These are phyloP conservation scores for Wickerhamomyces alni DNA, from an alignment of 805 yeast species.

Conservation along the genomic window DNA sequence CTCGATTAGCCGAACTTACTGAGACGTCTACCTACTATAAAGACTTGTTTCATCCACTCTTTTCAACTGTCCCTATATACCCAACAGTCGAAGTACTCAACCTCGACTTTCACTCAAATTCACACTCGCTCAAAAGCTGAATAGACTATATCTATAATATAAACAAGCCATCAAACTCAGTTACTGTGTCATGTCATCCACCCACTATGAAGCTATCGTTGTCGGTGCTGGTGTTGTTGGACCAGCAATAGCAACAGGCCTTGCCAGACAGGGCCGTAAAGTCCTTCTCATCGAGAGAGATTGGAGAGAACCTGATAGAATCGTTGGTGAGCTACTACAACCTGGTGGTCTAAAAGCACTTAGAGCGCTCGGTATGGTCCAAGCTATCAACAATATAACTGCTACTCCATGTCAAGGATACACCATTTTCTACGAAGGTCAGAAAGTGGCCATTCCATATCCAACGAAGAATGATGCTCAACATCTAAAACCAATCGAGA, in stretches of 20 bases:
- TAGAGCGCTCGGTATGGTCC: conserved; percentile 74
- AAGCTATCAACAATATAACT: conserved; percentile 66
- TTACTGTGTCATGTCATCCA: not conserved
- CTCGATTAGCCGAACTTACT: too few relatives aligned
- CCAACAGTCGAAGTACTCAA: too few relatives aligned
- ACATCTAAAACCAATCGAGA: conserved; percentile 44
- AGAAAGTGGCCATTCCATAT: conserved; percentile 58
- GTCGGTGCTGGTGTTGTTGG: conserved; percentile 99
- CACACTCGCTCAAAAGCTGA: too few relatives aligned
- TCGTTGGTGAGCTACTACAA: conserved; percentile 95
- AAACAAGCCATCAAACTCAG: too few relatives aligned
- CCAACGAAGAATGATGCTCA: conserved; percentile 53
- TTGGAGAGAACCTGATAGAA: conserved; percentile 89
- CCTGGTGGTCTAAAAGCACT: conserved; percentile 93
- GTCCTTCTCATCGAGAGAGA: conserved; percentile 79
- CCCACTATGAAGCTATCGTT: conserved; percentile 69
- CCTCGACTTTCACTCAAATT: too few relatives aligned
- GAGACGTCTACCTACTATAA: too few relatives aligned
- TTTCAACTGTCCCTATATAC: too few relatives aligned
- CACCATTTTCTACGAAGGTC: conserved; percentile 61
- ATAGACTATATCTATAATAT: too few relatives aligned
- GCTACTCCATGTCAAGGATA: conserved; percentile 80
- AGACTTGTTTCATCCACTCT: too few relatives aligned
- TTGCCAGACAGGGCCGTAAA: conserved; percentile 84
- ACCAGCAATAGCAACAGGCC: conserved; percentile 83